Evolutionary conservation across 495 filamentous ascomycete genomes (phyloP).

Genomic region (Aspergillus taichungensis): DNA sequence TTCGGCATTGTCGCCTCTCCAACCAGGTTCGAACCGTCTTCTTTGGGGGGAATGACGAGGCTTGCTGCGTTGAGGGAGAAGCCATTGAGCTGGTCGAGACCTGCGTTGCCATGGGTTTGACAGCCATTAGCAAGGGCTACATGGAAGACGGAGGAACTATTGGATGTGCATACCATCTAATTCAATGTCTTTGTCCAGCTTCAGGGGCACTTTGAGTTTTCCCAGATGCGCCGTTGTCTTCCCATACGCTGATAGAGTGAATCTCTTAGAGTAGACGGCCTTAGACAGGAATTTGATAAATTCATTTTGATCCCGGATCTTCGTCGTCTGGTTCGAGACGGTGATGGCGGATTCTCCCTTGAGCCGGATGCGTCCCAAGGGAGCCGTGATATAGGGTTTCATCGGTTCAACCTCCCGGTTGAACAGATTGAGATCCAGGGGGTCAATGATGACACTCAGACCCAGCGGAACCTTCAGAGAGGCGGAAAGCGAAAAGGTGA

Average conservation of each 20-base stretch:
- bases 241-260: conserved; percentile 23
- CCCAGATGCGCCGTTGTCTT: conserved; percentile 24
- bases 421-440: conserved; percentile 24
- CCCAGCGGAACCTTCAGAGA: conserved; percentile 20
- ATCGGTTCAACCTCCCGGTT: conserved; percentile 20
- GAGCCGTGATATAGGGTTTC: conserved; percentile 23
- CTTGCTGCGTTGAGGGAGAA: conserved; percentile 29
- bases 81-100: conserved; percentile 30
- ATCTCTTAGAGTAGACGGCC: conserved; percentile 25
- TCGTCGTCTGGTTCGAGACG: conserved; percentile 23
- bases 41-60: conserved; percentile 24
- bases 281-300: conserved; percentile 24
- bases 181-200: conserved; percentile 28
- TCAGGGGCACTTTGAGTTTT: conserved; percentile 17
- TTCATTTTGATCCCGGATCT: conserved; percentile 24
- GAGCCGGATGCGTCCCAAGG: conserved; percentile 19
- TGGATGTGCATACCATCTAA: conserved; percentile 9
- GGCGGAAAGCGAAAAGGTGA: conserved; percentile 25
- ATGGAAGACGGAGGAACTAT: not conserved
- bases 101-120: conserved; percentile 4
- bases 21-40: conserved; percentile 22
- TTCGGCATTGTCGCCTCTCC: conserved; percentile 34
- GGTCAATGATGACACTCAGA: conserved; percentile 22
- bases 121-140: not conserved
- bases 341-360: conserved; percentile 24